Percentiles rank a stretch among this genome's conserved stretches.
phyloP scores from a whole-genome alignment of 805 yeast genomes.

The Metschnikowia dekortorum region DNA sequence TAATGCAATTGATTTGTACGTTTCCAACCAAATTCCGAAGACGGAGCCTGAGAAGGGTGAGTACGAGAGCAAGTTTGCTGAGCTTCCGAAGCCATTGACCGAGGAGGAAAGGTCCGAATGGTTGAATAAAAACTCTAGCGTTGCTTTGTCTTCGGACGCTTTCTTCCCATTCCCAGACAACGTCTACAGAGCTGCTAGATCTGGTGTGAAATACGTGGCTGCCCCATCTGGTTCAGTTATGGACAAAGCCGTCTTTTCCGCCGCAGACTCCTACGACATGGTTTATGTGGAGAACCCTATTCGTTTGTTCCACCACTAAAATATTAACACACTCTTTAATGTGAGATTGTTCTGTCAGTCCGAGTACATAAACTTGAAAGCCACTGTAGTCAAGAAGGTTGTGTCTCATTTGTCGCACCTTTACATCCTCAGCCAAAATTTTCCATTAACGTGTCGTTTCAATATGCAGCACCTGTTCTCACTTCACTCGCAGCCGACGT shows the following conservation, averaged over 20 bases:
- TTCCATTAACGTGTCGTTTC: slow-evolving; percentile 5
- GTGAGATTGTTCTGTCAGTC: not conserved
- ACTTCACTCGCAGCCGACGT: not conserved
- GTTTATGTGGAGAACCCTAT: slow-evolving; percentile 97
- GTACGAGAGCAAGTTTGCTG: slow-evolving; percentile 84
- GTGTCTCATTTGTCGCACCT: not conserved
- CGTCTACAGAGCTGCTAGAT: slow-evolving; percentile 93
- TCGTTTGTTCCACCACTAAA: slow-evolving; percentile 93
- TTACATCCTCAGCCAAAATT: slow-evolving; percentile 1
- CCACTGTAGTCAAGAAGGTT: not conserved
- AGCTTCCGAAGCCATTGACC: slow-evolving; percentile 79
- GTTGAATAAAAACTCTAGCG: slow-evolving; percentile 74
- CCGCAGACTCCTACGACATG: slow-evolving; percentile 86
- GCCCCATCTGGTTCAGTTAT: slow-evolving; percentile 98
- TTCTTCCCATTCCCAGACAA: slow-evolving; percentile 99
- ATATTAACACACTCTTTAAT: not conserved
- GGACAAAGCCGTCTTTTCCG: slow-evolving; percentile 93
- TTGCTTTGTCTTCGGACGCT: slow-evolving; percentile 94
- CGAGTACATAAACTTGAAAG: not conserved
- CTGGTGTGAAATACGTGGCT: slow-evolving; percentile 93
- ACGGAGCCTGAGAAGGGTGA: slow-evolving; percentile 90
- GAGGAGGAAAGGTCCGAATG: slow-evolving; percentile 82
- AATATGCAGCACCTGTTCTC: slow-evolving; percentile 2
- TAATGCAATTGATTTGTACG: slow-evolving; percentile 93
- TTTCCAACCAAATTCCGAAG: slow-evolving; percentile 86